Percentiles rank a stretch among this genome's conserved stretches.
Evolutionary conservation across 345 rosid species (phyloP).

Genomic region (Camelina neglecta): DNA sequence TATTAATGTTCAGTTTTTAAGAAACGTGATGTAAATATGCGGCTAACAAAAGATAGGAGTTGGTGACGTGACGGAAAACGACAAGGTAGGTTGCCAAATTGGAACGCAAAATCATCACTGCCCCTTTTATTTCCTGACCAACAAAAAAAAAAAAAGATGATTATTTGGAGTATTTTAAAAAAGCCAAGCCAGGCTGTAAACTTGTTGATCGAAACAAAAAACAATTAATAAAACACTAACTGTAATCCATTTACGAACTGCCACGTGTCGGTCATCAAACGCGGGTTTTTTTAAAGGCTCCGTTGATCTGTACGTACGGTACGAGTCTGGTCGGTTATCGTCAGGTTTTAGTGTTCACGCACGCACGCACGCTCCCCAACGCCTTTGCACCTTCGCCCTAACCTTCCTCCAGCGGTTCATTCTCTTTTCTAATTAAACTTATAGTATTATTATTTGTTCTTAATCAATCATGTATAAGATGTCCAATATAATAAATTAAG

Average conservation of each 20-base stretch:
- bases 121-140: slow-evolving; percentile 25
- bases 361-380: slow-evolving; percentile 29
- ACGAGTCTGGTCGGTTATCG: slow-evolving; percentile 26
- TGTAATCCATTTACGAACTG: not conserved
- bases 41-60: slow-evolving; percentile 15
- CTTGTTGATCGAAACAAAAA: not conserved
- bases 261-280: slow-evolving; percentile 34
- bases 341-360: slow-evolving; percentile 24
- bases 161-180: not conserved
- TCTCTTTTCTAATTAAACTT: not conserved
- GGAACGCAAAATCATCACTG: slow-evolving; percentile 42
- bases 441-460: not conserved
- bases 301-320: slow-evolving; percentile 41
- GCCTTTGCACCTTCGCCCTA: slow-evolving; percentile 33
- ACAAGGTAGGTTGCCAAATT: slow-evolving; percentile 46
- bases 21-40: slow-evolving; percentile 39
- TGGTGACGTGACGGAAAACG: slow-evolving; percentile 42
- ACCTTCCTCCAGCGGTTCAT: slow-evolving; percentile 30
- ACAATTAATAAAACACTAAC: slow-evolving; percentile 11
- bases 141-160: not conserved
- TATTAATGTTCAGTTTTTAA: slow-evolving; percentile 15
- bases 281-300: not conserved
- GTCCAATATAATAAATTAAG: not conserved
- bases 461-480: not conserved
- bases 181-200: slow-evolving; percentile 33